Evolutionary conservation across 2,329 filamentous ascomycete genomes (phyloP).

Genomic region (Leptosphaerulina australis): DNA sequence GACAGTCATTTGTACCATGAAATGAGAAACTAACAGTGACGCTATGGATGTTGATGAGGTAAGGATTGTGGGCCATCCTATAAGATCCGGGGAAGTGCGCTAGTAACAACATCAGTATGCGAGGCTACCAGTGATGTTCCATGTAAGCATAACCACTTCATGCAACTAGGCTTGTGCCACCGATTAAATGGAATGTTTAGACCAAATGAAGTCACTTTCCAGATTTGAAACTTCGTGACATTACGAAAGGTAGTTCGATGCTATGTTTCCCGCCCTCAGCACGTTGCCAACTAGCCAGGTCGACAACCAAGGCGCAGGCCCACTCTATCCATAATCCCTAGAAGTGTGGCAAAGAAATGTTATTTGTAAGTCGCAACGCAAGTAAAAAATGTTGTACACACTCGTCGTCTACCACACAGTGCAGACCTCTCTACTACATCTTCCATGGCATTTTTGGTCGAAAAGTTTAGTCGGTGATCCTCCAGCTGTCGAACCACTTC

Average conservation of each 20-base stretch:
- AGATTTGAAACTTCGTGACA: constrained; percentile 1
- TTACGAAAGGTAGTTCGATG: constrained; percentile 3
- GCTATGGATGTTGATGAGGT: not conserved
- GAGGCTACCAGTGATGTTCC: too few species aligned
- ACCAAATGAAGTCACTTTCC: too few species aligned
- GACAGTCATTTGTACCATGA: not conserved
- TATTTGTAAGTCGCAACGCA: constrained; percentile 13
- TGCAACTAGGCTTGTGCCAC: too few species aligned
- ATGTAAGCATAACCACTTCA: too few species aligned
- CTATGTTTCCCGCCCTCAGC: constrained; percentile 1
- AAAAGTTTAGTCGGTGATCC: constrained; percentile 68
- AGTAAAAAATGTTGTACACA: constrained; percentile 17
- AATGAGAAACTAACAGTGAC: not conserved
- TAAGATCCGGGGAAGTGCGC: not conserved
- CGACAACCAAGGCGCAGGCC: constrained; percentile 2
- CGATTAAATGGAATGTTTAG: too few species aligned
- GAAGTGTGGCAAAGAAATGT: constrained; percentile 10
- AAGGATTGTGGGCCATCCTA: not conserved
- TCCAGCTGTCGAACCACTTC: constrained; percentile 92
- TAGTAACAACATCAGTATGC: too few species aligned
- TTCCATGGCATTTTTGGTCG: not conserved
- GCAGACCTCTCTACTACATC: not conserved
- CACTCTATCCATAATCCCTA: constrained; percentile 18
- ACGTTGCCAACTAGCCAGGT: constrained; percentile 15
- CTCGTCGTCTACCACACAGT: constrained; percentile 2